Percentiles rank a stretch among this genome's conserved stretches.
These are phyloP conservation scores for Penicillium sp. DNA, from an alignment of 2,329 filamentous ascomycete genomes.

Conservation along the genomic window DNA sequence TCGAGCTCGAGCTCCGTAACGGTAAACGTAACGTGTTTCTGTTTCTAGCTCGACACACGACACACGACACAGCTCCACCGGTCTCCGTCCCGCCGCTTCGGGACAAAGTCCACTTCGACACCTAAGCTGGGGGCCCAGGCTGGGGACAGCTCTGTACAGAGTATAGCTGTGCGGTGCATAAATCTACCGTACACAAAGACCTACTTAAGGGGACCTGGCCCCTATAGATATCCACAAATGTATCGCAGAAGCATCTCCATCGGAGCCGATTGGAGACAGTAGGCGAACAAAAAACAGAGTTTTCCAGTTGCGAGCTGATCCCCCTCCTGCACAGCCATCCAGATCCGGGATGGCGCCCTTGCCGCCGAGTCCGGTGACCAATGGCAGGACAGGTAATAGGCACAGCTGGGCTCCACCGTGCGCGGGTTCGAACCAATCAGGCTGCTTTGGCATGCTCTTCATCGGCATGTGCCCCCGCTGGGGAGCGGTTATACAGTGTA, in stretches of 20 bases:
- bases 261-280: background rate
- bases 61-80: constrained; percentile 3
- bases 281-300: constrained; percentile 1
- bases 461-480: constrained; percentile 19
- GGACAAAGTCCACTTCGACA: background rate
- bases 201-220: background rate
- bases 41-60: background rate
- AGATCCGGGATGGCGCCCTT: constrained; percentile 22
- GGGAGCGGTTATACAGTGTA: constrained; percentile 4
- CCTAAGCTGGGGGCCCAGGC: background rate
- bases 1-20: background rate
- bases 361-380: constrained; percentile 14
- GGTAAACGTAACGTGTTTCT: background rate
- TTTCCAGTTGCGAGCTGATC: constrained; percentile 5
- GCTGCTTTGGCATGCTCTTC: constrained; percentile 24
- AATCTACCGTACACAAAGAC: background rate
- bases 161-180: background rate
- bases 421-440: constrained; percentile 16
- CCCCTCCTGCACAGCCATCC: constrained; percentile 21
- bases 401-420: constrained; percentile 6
- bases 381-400: constrained; percentile 16
- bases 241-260: background rate
- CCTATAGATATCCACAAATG: background rate
- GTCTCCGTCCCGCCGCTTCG: constrained; percentile 13
- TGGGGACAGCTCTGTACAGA: background rate